Percentiles rank a stretch among this genome's conserved stretches.
These are phyloP conservation scores for Miscanthus sacchariflorus DNA, from an alignment of 202 grass and related monocot species.

Conservation along the genomic window DNA sequence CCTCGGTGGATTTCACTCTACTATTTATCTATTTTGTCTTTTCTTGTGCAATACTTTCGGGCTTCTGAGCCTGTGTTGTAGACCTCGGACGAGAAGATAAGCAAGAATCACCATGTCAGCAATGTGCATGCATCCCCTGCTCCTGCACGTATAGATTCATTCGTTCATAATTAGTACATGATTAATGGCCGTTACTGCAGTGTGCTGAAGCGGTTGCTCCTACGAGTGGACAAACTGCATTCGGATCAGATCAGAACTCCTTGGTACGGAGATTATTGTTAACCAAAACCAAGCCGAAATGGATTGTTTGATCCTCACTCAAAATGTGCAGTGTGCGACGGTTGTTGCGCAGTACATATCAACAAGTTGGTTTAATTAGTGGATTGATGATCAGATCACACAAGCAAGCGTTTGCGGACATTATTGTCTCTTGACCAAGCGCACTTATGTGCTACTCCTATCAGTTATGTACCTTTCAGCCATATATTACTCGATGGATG, in stretches of 20 bases:
- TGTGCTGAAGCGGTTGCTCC: background rate
- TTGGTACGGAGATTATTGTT: background rate
- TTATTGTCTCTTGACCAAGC: constrained; percentile 20
- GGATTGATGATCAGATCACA: background rate
- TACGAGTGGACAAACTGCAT: background rate
- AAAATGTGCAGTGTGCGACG: background rate
- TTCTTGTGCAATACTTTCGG: too few relatives aligned
- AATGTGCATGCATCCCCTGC: too few relatives aligned
- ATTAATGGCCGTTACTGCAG: background rate
- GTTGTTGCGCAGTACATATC: constrained; percentile 40
- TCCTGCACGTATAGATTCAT: too few relatives aligned
- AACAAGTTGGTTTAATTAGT: background rate
- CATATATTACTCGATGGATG: too few relatives aligned
- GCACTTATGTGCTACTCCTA: too few relatives aligned
- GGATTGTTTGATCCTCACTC: background rate
- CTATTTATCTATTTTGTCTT: too few relatives aligned
- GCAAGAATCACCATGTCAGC: background rate
- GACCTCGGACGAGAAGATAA: too few relatives aligned
- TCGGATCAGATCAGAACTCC: background rate
- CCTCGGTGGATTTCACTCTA: too few relatives aligned
- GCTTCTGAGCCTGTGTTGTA: too few relatives aligned
- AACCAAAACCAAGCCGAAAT: background rate
- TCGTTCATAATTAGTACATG: too few relatives aligned
- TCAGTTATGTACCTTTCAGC: too few relatives aligned
- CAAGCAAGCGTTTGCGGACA: constrained; percentile 20